phyloP scores from a whole-genome alignment of 140 eudicot species.

The Senecio squalidus region DNA sequence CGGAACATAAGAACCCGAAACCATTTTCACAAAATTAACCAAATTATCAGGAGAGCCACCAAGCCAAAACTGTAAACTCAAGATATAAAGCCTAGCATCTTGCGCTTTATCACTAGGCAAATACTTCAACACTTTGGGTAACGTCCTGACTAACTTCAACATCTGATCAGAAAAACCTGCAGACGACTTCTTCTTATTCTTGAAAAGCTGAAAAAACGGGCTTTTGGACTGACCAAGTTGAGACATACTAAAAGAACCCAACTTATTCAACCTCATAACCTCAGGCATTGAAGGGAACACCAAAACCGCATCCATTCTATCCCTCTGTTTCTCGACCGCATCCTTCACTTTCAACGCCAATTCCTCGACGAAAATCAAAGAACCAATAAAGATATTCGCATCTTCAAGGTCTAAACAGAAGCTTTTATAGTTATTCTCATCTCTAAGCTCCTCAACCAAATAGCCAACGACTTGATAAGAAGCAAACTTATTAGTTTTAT shows the following conservation, averaged over 20 bases:
- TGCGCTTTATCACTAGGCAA: slow-evolving; percentile 99
- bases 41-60: slow-evolving; percentile 99
- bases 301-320: slow-evolving; percentile 93
- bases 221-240: slow-evolving; percentile 93
- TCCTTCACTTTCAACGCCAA: slow-evolving; percentile 77
- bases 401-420: slow-evolving; percentile 92
- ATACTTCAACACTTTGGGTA: slow-evolving; percentile 96
- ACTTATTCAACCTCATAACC: slow-evolving; percentile 92
- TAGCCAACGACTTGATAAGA: slow-evolving; percentile 90
- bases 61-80: slow-evolving; percentile 98
- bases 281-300: slow-evolving; percentile 99
- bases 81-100: slow-evolving; percentile 90
- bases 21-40: slow-evolving; percentile 87
- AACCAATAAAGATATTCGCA: slow-evolving; percentile 91
- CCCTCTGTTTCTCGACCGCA: slow-evolving; percentile 93
- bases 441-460: slow-evolving; percentile 97
- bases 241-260: slow-evolving; percentile 93
- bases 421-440: slow-evolving; percentile 58
- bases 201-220: slow-evolving; percentile 88
- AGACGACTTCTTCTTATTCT: slow-evolving; percentile 69
- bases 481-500: slow-evolving; percentile 47
- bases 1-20: slow-evolving; percentile 89
- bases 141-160: slow-evolving; percentile 92
- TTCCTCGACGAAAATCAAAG: slow-evolving; percentile 90
- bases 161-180: slow-evolving; percentile 98